Conservation (phyloP, 2,329 filamentous ascomycete genomes). For the Sodiomyces alkalinus region DNA sequence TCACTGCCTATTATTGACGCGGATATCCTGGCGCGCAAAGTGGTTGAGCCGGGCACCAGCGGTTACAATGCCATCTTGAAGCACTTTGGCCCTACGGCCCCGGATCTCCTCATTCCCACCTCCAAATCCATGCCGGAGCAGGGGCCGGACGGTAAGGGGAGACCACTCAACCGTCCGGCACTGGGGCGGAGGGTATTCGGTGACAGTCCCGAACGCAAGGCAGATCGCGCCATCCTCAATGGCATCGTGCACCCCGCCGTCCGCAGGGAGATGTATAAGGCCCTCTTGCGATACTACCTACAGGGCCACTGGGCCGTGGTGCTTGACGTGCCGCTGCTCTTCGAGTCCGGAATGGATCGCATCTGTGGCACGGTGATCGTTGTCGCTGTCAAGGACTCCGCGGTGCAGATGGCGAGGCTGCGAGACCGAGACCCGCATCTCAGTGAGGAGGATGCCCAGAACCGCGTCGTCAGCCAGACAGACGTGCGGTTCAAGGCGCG, state of each 20-base stretch:
- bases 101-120: conserved; percentile 61
- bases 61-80: conserved; percentile 72
- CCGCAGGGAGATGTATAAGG: conserved; percentile 62
- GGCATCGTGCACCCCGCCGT: conserved; percentile 88
- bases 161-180: conserved; percentile 72
- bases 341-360: conserved; percentile 74
- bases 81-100: conserved; percentile 69
- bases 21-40: conserved; percentile 79
- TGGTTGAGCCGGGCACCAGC: conserved; percentile 80
- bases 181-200: conserved; percentile 82
- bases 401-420: conserved; percentile 68
- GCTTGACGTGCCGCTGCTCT: conserved; percentile 80
- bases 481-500: conserved; percentile 74
- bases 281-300: conserved; percentile 58
- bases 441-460: conserved; percentile 71
- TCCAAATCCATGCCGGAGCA: conserved; percentile 34
- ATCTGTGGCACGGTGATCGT: conserved; percentile 78
- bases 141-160: conserved; percentile 45
- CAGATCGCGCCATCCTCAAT: conserved; percentile 67
- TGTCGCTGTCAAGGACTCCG: conserved; percentile 67
- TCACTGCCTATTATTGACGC: conserved; percentile 86
- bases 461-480: conserved; percentile 73
- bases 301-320: conserved; percentile 76
- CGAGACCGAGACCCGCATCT: conserved; percentile 63
- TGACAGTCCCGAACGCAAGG: conserved; percentile 49